A percentile compares a stretch with the other conserved stretches of the same genome.
These are phyloP conservation scores for Cylindrotheca fusiformis DNA, from an alignment of 108 stramenopile species.

Conservation along the genomic window DNA sequence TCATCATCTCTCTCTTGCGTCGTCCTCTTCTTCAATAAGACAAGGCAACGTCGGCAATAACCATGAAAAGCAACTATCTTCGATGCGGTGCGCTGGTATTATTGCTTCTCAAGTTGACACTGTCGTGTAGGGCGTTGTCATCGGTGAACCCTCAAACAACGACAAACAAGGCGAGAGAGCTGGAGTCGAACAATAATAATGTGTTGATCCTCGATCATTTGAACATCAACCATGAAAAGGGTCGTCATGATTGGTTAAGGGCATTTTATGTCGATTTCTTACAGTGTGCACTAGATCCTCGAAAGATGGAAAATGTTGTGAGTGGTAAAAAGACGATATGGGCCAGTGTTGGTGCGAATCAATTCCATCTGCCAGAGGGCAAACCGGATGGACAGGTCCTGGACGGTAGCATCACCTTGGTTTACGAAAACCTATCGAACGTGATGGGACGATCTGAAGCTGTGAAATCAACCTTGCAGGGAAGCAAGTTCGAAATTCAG, in stretches of 20 bases:
- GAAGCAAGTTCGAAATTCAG: constrained; percentile 39
- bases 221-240: constrained; percentile 39
- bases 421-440: constrained; percentile 34
- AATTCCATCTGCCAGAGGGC: constrained; percentile 58
- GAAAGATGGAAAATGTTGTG: constrained; percentile 41
- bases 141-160: not conserved
- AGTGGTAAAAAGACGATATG: constrained; percentile 35
- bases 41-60: too few species aligned
- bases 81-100: constrained; percentile 1
- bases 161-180: not conserved
- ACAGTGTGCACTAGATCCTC: constrained; percentile 53
- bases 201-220: constrained; percentile 36
- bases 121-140: not conserved
- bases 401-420: constrained; percentile 54
- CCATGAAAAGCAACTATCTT: constrained; percentile 14
- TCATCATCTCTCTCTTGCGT: too few species aligned
- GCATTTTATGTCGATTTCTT: constrained; percentile 52
- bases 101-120: not conserved
- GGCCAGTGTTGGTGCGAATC: constrained; percentile 52
- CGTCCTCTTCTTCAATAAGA: too few species aligned
- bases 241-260: constrained; percentile 31
- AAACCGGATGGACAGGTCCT: constrained; percentile 50
- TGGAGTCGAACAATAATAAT: constrained; percentile 16
- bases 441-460: constrained; percentile 36
- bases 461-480: constrained; percentile 23